phyloP scores from a whole-genome alignment of 345 rosid species.

The Corchorus capsularis region DNA sequence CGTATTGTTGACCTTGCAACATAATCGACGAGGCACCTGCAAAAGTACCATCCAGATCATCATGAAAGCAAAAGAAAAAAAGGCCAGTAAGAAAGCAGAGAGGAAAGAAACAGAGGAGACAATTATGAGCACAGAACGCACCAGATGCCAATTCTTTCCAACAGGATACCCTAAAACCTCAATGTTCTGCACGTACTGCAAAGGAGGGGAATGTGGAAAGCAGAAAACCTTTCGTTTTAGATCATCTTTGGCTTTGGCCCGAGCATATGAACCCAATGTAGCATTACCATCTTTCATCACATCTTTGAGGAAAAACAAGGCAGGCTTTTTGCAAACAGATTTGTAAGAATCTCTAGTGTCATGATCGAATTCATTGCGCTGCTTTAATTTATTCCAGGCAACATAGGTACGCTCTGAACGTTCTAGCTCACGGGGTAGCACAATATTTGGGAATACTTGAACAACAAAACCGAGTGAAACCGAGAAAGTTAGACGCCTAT shows the following conservation, averaged over 20 bases:
- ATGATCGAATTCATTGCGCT: slow-evolving; percentile 71
- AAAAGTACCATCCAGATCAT: slow-evolving; percentile 10
- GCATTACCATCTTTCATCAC: slow-evolving; percentile 43
- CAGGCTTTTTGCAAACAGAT: slow-evolving; percentile 60
- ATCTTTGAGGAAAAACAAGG: slow-evolving; percentile 59
- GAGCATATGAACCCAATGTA: slow-evolving; percentile 58
- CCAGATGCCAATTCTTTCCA: slow-evolving; percentile 81
- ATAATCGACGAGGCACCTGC: slow-evolving; percentile 79
- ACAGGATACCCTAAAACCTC: slow-evolving; percentile 60
- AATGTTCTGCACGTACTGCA: slow-evolving; percentile 57
- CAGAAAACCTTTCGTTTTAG: slow-evolving; percentile 72
- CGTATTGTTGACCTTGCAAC: slow-evolving; percentile 64
- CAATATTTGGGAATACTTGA: slow-evolving; percentile 72
- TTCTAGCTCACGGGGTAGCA: slow-evolving; percentile 71
- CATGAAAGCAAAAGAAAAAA: background rate
- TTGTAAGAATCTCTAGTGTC: slow-evolving; percentile 64
- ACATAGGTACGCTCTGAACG: slow-evolving; percentile 74
- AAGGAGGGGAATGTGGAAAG: slow-evolving; percentile 63
- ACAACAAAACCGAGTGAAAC: slow-evolving; percentile 82
- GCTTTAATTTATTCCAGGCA: slow-evolving; percentile 74
- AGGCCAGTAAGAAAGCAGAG: background rate
- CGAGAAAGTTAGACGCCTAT: slow-evolving; percentile 48
- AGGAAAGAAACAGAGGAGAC: background rate
- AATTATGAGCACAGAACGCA: slow-evolving; percentile 27
- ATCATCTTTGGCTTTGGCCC: slow-evolving; percentile 54